Base-by-base conservation (phyloP, 2,329 filamentous ascomycete genomes). In the Diaporthe batatas region DNA sequence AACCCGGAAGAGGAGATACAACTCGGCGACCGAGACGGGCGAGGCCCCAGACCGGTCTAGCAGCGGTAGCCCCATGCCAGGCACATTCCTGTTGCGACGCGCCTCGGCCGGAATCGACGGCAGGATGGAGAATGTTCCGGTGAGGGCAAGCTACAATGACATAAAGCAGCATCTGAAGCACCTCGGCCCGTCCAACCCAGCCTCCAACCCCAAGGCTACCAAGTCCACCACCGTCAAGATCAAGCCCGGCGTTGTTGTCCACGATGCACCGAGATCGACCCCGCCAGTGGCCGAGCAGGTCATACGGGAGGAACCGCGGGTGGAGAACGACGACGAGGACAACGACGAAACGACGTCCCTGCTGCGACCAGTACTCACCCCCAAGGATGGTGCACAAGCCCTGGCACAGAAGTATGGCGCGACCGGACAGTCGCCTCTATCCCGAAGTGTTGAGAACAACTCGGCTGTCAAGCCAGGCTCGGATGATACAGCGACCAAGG, bases 171-270 rank as follows among this genome's bases (percentile, higher is more conserved):
- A 92, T 76, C 83, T 93, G 57, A 91, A 90, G 75, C 87, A 90
- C 75, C 87, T 93, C 0, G 91, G 91, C 0, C 91, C 91, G 0
- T 92, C 91, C 1, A 93, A 93, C 78, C 87, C 88, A 25, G 91
- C 91, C 7, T 87, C 88, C 21, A 90, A 91, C 71, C 91, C 91
- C 1, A 90, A 88, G 79, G 87, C 86, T 72, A 91, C 90, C 1
- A 86, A 87, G 23, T 89, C 88, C 23, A 88, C 89, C 23, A 88
- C 91, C 0, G 91, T 93, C 76, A 92, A 92, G 80, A 91, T 93
- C 76, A 93, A 93, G 82, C 83, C 84, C 36, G 85, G 82, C 8
- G 75, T 74, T 70, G 64, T 77, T 58, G 44, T 74, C 71, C 72
- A 72, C 68, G 53, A 72, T 36, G 49, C 75, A 53, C 67, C 76